Conservation (phyloP, 225 moss, liverwort and hornwort genomes). For the Bryum argenteum region DNA sequence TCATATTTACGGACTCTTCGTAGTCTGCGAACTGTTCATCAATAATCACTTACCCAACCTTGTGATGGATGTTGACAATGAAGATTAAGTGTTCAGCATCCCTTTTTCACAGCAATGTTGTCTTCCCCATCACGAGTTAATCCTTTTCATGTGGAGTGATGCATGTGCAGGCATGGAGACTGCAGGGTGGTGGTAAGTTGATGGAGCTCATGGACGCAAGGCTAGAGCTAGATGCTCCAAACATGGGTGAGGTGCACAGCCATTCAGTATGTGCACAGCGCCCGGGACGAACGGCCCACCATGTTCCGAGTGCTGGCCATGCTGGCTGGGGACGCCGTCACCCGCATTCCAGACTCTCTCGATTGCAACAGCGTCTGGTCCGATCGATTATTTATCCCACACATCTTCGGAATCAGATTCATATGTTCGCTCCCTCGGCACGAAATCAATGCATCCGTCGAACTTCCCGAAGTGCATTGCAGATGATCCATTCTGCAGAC, state of each 20-base stretch:
- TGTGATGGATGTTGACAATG: too few species aligned
- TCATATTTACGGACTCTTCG: too few species aligned
- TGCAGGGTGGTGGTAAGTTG: slow-evolving; percentile 13
- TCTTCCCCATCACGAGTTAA: too few species aligned
- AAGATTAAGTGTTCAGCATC: background rate
- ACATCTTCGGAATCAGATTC: too few species aligned
- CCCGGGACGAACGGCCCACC: slow-evolving; percentile 23
- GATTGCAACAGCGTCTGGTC: slow-evolving; percentile 15
- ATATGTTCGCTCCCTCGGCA: too few species aligned
- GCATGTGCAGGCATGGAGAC: slow-evolving; percentile 34
- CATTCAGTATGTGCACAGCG: slow-evolving; percentile 36
- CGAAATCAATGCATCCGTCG: too few species aligned
- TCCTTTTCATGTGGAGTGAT: background rate
- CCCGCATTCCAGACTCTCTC: background rate
- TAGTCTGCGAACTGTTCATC: too few species aligned
- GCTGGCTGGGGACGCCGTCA: slow-evolving; percentile 20
- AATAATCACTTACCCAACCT: too few species aligned
- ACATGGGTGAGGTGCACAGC: slow-evolving; percentile 18
- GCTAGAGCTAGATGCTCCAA: background rate
- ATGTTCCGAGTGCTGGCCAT: slow-evolving; percentile 38
- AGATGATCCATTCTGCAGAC: too few species aligned
- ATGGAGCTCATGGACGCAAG: slow-evolving; percentile 29
- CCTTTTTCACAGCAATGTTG: background rate
- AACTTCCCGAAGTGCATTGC: too few species aligned
- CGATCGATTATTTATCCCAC: too few species aligned